Evolutionary conservation across 768 basidiomycete species (phyloP).

Genomic region (Amanita pallidorosea): DNA sequence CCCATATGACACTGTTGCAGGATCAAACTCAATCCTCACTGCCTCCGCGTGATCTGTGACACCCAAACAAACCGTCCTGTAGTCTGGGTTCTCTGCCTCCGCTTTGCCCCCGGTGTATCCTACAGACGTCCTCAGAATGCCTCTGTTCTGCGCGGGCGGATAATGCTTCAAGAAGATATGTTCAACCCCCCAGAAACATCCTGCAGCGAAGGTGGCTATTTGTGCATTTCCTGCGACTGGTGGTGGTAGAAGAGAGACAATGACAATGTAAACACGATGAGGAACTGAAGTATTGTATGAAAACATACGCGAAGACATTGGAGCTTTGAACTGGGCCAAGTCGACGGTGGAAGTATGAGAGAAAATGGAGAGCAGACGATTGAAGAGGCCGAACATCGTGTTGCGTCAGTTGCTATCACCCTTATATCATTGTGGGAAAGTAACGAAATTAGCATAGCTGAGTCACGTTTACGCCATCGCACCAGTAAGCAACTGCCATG

Average conservation of each 20-base stretch:
- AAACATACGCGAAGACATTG: conserved; percentile 29
- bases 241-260: background rate
- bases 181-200: conserved; percentile 84
- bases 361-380: background rate
- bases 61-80: conserved; percentile 70
- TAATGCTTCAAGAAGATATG: conserved; percentile 78
- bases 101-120: conserved; percentile 72
- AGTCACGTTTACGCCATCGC: no score
- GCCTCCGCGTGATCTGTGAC: conserved; percentile 85
- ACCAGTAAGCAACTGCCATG: no score
- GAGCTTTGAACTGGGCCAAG: conserved; percentile 24
- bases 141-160: conserved; percentile 59
- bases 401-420: background rate
- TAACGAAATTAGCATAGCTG: no score
- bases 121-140: conserved; percentile 63
- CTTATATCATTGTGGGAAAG: no score
- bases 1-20: conserved; percentile 61
- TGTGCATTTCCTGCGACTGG: conserved; percentile 16
- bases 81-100: conserved; percentile 45
- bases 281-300: background rate
- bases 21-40: conserved; percentile 79
- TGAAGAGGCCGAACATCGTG: background rate
- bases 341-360: conserved; percentile 17
- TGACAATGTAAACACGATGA: background rate
- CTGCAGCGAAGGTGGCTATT: conserved; percentile 41